These are phyloP conservation scores for Wickerhamiella azymoides DNA, from an alignment of 805 yeast species.

Conservation along the genomic window DNA sequence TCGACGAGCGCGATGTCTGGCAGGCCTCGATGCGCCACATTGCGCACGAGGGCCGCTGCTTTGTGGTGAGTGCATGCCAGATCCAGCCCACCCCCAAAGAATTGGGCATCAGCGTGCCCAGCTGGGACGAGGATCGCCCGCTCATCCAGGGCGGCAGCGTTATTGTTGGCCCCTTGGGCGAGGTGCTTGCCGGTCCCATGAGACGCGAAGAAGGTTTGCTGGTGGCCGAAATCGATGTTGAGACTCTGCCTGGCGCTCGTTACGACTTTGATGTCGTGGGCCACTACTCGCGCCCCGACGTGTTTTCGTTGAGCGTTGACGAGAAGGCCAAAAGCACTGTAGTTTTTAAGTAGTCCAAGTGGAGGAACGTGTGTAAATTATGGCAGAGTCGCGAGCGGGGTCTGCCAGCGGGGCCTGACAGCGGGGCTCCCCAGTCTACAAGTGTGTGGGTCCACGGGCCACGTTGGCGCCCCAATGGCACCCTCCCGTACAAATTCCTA, in stretches of 20 bases:
- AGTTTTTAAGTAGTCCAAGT: background rate
- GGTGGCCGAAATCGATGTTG: constrained; percentile 30
- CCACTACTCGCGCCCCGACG: constrained; percentile 33
- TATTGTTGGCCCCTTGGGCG: constrained; percentile 32
- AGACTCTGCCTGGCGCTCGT: constrained; percentile 28
- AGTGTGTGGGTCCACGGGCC: too few species aligned
- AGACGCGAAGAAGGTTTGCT: constrained; percentile 30
- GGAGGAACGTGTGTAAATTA: background rate
- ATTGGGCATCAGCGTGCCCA: constrained; percentile 9
- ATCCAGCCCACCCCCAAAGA: constrained; percentile 24
- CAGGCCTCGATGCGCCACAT: constrained; percentile 30
- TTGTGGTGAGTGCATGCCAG: constrained; percentile 31
- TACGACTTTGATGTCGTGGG: constrained; percentile 33
- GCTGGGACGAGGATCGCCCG: constrained; percentile 24
- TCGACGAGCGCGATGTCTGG: constrained; percentile 35
- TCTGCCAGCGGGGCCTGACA: too few species aligned
- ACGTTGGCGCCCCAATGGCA: too few species aligned
- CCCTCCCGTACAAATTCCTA: too few species aligned
- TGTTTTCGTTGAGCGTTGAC: constrained; percentile 31
- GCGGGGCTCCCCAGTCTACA: too few species aligned
- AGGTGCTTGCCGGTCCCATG: constrained; percentile 32
- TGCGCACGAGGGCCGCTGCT: constrained; percentile 31
- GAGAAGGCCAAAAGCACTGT: constrained; percentile 19
- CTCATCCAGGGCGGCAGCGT: constrained; percentile 32
- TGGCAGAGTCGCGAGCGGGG: too few species aligned